A percentile compares a stretch with the other conserved stretches of the same genome.
phyloP scores from a whole-genome alignment of 2,329 filamentous ascomycete genomes.

The Alternaria gaisen region DNA sequence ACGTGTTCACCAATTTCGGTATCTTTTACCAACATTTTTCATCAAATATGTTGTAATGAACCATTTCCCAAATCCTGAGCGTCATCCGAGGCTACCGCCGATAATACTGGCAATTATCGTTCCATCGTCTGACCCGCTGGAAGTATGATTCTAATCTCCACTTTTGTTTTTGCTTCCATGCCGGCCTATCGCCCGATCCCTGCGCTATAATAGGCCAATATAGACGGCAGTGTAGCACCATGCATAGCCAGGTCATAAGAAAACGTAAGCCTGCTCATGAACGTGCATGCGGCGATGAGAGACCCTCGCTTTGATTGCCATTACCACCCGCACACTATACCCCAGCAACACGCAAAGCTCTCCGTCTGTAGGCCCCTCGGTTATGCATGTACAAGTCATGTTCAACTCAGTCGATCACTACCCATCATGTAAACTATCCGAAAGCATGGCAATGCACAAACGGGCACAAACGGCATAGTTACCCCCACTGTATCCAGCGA shows the following conservation, averaged over 20 bases:
- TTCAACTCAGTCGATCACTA: neutral
- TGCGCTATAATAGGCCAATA: neutral
- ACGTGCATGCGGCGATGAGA: neutral
- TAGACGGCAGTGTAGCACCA: constrained; percentile 2
- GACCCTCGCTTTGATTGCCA: neutral
- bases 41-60: neutral
- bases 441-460: neutral
- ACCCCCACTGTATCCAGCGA: neutral
- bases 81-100: neutral
- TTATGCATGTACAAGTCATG: neutral
- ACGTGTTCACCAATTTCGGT: neutral
- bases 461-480: neutral
- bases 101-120: neutral
- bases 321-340: neutral
- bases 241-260: constrained; percentile 5
- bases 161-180: neutral
- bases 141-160: neutral
- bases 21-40: neutral
- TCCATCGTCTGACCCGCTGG: neutral
- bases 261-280: neutral
- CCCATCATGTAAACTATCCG: neutral
- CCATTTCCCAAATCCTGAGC: neutral
- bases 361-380: neutral
- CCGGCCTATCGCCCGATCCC: neutral
- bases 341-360: neutral